Evolutionary conservation across 192 early-diverging fungal genomes (phyloP).

Genomic region (Entomortierella lignicola): DNA sequence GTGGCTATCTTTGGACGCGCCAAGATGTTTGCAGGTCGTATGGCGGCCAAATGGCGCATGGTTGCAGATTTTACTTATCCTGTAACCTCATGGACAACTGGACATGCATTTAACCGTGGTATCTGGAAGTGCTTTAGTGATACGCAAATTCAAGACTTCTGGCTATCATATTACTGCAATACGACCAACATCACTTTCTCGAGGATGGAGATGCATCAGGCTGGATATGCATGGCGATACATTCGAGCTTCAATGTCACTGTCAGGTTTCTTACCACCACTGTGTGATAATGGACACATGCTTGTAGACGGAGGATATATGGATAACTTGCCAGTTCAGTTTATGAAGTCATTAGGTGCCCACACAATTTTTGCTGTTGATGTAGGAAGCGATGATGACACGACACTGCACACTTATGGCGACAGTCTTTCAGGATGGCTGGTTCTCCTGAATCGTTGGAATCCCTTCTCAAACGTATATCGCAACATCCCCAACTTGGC

Average conservation of each 20-base stretch:
- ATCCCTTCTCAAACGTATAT: slow-evolving; percentile 76
- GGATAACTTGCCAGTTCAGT: slow-evolving; percentile 94
- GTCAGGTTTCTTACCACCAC: slow-evolving; percentile 93
- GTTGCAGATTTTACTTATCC: slow-evolving; percentile 96
- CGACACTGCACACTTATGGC: slow-evolving; percentile 89
- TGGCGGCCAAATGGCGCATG: slow-evolving; percentile 89
- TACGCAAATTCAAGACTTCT: slow-evolving; percentile 96
- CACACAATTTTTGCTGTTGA: slow-evolving; percentile 94
- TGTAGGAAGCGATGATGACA: slow-evolving; percentile 93
- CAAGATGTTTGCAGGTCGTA: slow-evolving; percentile 83
- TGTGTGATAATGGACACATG: slow-evolving; percentile 97
- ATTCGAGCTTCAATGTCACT: slow-evolving; percentile 98
- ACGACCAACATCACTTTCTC: slow-evolving; percentile 98
- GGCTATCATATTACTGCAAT: slow-evolving; percentile 95
- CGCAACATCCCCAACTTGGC: slow-evolving; percentile 88
- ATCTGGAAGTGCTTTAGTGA: slow-evolving; percentile 97
- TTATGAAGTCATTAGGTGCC: slow-evolving; percentile 83
- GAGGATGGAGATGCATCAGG: slow-evolving; percentile 90
- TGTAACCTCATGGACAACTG: slow-evolving; percentile 87
- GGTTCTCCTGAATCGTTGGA: slow-evolving; percentile 83
- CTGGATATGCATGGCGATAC: slow-evolving; percentile 97
- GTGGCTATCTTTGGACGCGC: slow-evolving; percentile 89
- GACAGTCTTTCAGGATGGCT: slow-evolving; percentile 95
- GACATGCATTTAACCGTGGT: slow-evolving; percentile 95
- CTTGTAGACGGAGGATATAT: slow-evolving; percentile 99